Evolutionary conservation across 2,329 filamentous ascomycete species (phyloP).

Genomic region (Scytalidium sp.): DNA sequence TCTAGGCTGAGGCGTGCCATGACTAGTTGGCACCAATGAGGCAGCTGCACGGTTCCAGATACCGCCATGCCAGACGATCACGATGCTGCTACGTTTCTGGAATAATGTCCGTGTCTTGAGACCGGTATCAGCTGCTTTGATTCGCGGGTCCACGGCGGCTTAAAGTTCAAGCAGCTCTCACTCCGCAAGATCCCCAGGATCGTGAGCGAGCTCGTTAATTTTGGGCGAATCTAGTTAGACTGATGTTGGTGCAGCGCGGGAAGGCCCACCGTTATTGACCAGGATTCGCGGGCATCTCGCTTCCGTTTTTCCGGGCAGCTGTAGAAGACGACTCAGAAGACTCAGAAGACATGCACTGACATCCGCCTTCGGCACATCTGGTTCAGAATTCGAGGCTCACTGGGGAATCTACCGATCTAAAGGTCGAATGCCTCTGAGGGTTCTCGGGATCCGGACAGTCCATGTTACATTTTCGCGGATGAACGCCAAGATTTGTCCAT

Average conservation of each 20-base stretch:
- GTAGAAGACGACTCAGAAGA: neutral
- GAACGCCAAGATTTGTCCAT: too few species aligned
- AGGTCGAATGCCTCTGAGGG: too few species aligned
- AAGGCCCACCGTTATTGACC: neutral
- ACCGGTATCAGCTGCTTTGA: neutral
- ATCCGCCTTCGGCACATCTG: too few species aligned
- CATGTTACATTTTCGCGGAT: too few species aligned
- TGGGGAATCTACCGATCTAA: too few species aligned
- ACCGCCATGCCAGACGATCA: neutral
- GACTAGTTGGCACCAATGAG: neutral
- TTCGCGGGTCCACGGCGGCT: neutral
- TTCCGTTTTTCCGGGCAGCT: neutral
- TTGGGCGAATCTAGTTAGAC: conserved; percentile 23
- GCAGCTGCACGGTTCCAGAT: neutral
- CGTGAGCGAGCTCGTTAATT: conserved; percentile 18
- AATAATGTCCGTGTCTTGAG: neutral
- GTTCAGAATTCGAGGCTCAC: too few species aligned
- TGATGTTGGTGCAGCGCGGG: neutral
- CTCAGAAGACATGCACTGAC: too few species aligned
- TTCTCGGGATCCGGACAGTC: too few species aligned
- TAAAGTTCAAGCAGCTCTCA: neutral
- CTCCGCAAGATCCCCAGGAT: neutral
- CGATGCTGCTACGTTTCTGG: neutral
- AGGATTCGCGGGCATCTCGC: neutral
- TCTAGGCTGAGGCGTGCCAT: too few species aligned